Percentiles rank a stretch among this genome's conserved stretches.
phyloP scores from a whole-genome alignment of 768 basidiomycete species.

The Phallus indusiatus region DNA sequence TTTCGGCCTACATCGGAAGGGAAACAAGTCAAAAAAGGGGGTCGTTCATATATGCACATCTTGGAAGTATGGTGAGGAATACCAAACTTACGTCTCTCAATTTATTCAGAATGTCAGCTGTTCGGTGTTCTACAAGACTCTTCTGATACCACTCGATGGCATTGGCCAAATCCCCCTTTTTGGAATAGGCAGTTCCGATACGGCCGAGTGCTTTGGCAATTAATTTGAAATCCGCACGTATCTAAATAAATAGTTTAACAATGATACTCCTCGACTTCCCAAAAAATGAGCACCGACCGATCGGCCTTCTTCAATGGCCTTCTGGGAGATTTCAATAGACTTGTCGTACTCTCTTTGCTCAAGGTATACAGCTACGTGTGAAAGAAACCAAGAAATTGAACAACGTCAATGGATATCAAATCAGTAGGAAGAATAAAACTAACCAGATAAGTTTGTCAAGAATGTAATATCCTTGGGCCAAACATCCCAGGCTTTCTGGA shows the following conservation, averaged over 20 bases:
- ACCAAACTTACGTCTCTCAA: conserved; percentile 44
- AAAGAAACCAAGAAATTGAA: conserved; percentile 5
- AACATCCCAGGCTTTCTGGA: conserved; percentile 82
- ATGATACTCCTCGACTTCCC: not conserved
- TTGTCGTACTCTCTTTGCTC: conserved; percentile 90
- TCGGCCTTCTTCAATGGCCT: conserved; percentile 94
- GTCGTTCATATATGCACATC: not conserved
- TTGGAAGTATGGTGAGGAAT: not conserved
- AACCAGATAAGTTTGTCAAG: conserved; percentile 84
- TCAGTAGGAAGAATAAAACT: conserved; percentile 13
- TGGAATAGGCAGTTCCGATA: conserved; percentile 74
- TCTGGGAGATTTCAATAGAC: conserved; percentile 84
- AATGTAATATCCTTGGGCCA: conserved; percentile 93
- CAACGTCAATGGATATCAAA: not conserved
- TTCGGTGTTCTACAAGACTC: conserved; percentile 92
- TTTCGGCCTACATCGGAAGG: conserved; percentile 46
- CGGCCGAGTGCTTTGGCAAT: conserved; percentile 92
- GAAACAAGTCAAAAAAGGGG: no score
- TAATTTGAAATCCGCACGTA: conserved; percentile 91
- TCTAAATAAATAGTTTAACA: conserved; percentile 25
- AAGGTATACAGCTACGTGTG: conserved; percentile 68
- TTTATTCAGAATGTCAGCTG: conserved; percentile 85
- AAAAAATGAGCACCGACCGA: conserved; percentile 34
- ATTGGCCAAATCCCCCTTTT: conserved; percentile 61
- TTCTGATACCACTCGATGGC: conserved; percentile 93